Base-by-base conservation (phyloP, 2,329 filamentous ascomycete genomes). In the Diaporthe helianthi region DNA sequence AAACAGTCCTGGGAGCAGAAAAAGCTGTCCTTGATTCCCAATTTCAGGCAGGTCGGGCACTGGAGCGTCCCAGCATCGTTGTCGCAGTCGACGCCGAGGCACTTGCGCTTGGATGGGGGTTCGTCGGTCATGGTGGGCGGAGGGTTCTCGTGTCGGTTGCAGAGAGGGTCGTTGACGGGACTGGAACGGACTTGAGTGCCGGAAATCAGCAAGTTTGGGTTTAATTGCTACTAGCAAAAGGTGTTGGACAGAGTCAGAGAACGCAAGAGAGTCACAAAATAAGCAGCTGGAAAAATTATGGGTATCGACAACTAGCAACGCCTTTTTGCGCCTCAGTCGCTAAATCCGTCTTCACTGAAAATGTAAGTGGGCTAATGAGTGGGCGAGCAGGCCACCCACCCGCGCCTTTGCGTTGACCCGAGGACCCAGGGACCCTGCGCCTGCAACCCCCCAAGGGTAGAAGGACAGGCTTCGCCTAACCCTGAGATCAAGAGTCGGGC, bases 1-100 rank as follows among this genome's bases (percentile, higher is more conserved):
- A 99, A 99, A 85, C 96, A 99, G 76, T 98, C 96, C 81, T 99
- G 96, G 33, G 94, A 94, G 84, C 96, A 99, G 83, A 98, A 99
- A 82, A 90, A 98, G 83, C 93, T 97, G 77, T 96, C 93, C 78
- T 94, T 90, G 76, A 90, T 91, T 66, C 92, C 93, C 53, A 94
- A 84, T 82, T 97, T 98, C 76, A 98, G 86, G 79, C 96, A 99
- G 61, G 93, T 98, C 67, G 96, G 96, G 81, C 96, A 99, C 80
- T 98, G 94, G 55, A 99, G 84, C 66, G 90, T 85, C 71, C 93
- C 91, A 69, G 94, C 94, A 73, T 95, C 91, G 73, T 98, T 97
- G 49, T 87, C 85, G 85, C 96, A 99, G 80, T 97, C 93, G 69
- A 85, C 85, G 60, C 96, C 93, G 67, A 91, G 85, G 79, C 96